Conservation (phyloP, 2,329 filamentous ascomycete species). For the Monosporascus sp. region DNA sequence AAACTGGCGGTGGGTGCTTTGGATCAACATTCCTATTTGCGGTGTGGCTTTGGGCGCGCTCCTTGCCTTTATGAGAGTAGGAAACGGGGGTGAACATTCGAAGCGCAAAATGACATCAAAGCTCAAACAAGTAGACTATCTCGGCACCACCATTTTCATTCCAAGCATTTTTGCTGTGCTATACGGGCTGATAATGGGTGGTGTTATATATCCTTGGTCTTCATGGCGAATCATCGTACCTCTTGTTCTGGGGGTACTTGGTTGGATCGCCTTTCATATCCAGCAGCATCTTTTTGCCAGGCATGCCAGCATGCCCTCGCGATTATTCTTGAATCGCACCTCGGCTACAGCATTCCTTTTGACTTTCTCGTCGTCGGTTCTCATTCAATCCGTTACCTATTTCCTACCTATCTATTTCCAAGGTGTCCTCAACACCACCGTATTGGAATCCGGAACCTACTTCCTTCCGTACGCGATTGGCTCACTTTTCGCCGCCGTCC, state of each 20-base stretch:
- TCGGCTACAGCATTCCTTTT: background rate
- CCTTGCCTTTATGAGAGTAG: slow-evolving; percentile 15
- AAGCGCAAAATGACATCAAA: slow-evolving; percentile 1
- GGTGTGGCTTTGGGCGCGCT: slow-evolving; percentile 18
- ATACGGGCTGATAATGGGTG: slow-evolving; percentile 26
- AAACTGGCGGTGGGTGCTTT: slow-evolving; percentile 36
- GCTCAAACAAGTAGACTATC: slow-evolving; percentile 24
- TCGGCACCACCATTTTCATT: slow-evolving; percentile 31
- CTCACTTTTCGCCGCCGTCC: slow-evolving; percentile 20
- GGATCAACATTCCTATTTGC: slow-evolving; percentile 26
- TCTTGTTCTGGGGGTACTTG: slow-evolving; percentile 5
- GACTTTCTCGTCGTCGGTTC: background rate
- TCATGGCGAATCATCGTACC: slow-evolving; percentile 7
- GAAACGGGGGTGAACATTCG: too few species aligned
- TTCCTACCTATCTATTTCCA: slow-evolving; percentile 30
- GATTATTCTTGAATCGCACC: slow-evolving; percentile 10
- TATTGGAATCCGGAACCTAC: slow-evolving; percentile 14
- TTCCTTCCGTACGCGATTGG: slow-evolving; percentile 25
- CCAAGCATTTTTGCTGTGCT: slow-evolving; percentile 28
- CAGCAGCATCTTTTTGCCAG: background rate
- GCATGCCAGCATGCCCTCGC: slow-evolving; percentile 33
- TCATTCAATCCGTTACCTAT: slow-evolving; percentile 15
- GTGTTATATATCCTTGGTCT: slow-evolving; percentile 3
- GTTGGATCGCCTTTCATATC: slow-evolving; percentile 3
- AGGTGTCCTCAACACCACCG: background rate